Conservation (phyloP, 257 asterid genomes). For the Salvia hispanica region DNA sequence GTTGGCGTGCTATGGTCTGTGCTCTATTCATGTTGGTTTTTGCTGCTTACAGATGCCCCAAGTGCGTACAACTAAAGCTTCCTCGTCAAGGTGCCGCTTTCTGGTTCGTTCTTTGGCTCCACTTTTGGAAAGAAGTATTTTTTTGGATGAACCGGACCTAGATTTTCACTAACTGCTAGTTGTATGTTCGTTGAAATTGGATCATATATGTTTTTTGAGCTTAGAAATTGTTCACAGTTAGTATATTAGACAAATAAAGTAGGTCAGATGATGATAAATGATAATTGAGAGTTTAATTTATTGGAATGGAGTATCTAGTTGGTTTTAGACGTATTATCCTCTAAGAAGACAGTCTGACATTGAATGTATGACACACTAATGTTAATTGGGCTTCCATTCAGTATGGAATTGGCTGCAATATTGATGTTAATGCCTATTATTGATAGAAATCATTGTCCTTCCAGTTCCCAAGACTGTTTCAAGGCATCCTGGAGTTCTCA, state of each 20-base stretch:
- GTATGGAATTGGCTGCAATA: too few relatives aligned
- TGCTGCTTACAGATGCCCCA: slow-evolving; percentile 72
- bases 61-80: slow-evolving; percentile 88
- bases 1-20: not conserved
- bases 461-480: slow-evolving; percentile 93
- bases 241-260: not conserved
- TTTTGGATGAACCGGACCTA: not conserved
- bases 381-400: not conserved
- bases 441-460: slow-evolving; percentile 27
- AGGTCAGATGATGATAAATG: not conserved
- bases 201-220: not conserved
- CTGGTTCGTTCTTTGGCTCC: slow-evolving; percentile 68
- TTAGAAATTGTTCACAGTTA: not conserved
- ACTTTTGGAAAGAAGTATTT: slow-evolving; percentile 13
- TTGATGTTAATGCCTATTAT: slow-evolving; percentile 15
- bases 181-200: not conserved
- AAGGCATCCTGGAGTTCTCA: slow-evolving; percentile 96
- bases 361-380: not conserved
- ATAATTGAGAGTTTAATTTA: not conserved
- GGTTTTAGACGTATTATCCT: not conserved
- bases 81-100: slow-evolving; percentile 94
- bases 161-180: too few relatives aligned
- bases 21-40: slow-evolving; percentile 17
- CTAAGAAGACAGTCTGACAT: not conserved
- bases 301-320: not conserved